Conservation (phyloP, 441 rosid species). For the Eruca vesicaria region DNA sequence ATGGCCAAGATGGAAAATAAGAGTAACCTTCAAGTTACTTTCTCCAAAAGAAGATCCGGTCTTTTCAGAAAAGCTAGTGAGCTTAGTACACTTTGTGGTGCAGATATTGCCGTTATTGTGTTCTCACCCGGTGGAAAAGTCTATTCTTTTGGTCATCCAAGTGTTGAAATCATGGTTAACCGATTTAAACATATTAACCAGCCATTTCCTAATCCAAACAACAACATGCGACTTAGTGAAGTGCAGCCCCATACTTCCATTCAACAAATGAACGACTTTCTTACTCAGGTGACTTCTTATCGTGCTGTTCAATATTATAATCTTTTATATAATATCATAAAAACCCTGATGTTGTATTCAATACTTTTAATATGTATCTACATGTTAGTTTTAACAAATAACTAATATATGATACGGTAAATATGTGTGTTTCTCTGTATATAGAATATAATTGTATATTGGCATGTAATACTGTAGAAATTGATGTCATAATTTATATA, state of each 20-base stretch:
- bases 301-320: neutral
- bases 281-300: constrained; percentile 41
- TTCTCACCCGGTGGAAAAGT: constrained; percentile 56
- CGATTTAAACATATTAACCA: constrained; percentile 36
- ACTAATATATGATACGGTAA: neutral
- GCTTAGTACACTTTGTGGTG: constrained; percentile 53
- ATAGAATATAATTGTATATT: neutral
- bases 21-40: constrained; percentile 55
- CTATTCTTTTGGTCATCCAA: constrained; percentile 64
- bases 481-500: too few relatives aligned
- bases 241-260: constrained; percentile 38
- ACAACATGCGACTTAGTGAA: constrained; percentile 42
- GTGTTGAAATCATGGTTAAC: constrained; percentile 34
- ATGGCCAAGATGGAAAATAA: constrained; percentile 57
- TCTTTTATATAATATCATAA: neutral
- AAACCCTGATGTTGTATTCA: neutral
- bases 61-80: constrained; percentile 68
- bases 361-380: neutral
- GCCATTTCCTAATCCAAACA: constrained; percentile 3
- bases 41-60: constrained; percentile 55
- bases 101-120: constrained; percentile 43
- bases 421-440: neutral
- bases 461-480: neutral
- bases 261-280: constrained; percentile 39
- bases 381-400: neutral